phyloP scores from a whole-genome alignment of 2,329 filamentous ascomycete species.

The Tolypocladium amazonense region DNA sequence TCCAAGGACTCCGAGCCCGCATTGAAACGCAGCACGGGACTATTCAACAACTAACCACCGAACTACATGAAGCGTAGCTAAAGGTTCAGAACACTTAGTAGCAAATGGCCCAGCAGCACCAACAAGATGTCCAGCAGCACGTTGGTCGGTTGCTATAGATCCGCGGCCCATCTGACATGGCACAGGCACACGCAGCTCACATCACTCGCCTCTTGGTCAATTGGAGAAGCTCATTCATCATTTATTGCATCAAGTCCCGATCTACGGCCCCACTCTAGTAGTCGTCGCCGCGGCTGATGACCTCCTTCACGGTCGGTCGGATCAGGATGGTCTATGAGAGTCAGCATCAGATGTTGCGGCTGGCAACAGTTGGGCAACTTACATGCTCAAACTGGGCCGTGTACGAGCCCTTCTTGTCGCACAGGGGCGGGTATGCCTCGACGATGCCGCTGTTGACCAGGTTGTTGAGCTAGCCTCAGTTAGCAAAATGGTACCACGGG shows the following conservation, averaged over 20 bases:
- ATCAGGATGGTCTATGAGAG: constrained; percentile 59
- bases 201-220: background rate
- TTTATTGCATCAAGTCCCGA: background rate
- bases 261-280: constrained; percentile 39
- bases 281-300: constrained; percentile 77
- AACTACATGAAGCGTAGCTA: no score
- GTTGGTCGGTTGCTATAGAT: background rate
- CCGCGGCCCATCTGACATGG: background rate
- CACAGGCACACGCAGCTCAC: background rate
- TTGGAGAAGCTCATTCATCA: background rate
- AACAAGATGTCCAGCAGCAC: background rate
- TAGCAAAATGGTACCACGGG: background rate
- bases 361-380: constrained; percentile 39
- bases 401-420: constrained; percentile 89
- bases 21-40: no score
- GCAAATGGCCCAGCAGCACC: no score
- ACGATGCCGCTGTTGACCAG: constrained; percentile 76
- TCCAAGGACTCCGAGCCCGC: no score
- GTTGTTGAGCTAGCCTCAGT: constrained; percentile 58
- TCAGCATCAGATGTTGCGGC: background rate
- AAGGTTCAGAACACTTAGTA: no score
- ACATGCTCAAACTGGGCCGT: constrained; percentile 94
- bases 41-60: no score
- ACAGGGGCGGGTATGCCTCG: constrained; percentile 79
- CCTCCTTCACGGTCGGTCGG: constrained; percentile 73